Conservation (phyloP, 1,284 basidiomycete genomes). For the Irpex sp. region DNA sequence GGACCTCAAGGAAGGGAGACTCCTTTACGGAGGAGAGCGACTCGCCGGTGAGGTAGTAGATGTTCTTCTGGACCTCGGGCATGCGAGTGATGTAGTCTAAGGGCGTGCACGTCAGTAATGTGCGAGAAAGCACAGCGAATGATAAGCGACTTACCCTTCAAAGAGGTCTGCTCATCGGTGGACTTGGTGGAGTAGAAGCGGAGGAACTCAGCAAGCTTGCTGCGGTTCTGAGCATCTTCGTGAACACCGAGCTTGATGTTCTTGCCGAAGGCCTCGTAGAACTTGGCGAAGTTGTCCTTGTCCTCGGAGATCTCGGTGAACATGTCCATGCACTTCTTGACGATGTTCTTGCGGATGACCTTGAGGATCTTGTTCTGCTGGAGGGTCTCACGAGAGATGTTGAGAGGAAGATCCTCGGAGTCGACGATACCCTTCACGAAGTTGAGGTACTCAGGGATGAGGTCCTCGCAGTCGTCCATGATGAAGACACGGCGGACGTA, state of each 20-base stretch:
- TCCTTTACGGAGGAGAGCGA: slow-evolving; percentile 89
- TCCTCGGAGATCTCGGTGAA: slow-evolving; percentile 98
- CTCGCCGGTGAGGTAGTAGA: slow-evolving; percentile 99
- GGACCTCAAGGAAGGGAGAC: slow-evolving; percentile 98
- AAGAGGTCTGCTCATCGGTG: slow-evolving; percentile 87
- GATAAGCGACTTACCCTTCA: slow-evolving; percentile 73
- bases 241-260: slow-evolving; percentile 99
- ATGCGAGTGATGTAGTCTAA: slow-evolving; percentile 99
- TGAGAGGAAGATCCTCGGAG: slow-evolving; percentile 98
- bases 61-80: slow-evolving; percentile 99
- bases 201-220: slow-evolving; percentile 99
- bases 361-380: slow-evolving; percentile 99
- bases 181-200: slow-evolving; percentile 99
- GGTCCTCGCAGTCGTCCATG: slow-evolving; percentile 99
- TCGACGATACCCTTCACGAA: slow-evolving; percentile 99
- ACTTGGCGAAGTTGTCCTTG: slow-evolving; percentile 99
- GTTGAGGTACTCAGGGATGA: slow-evolving; percentile 99
- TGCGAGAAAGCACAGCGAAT: neutral
- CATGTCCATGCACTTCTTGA: slow-evolving; percentile 97
- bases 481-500: slow-evolving; percentile 99
- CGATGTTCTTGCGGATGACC: slow-evolving; percentile 97
- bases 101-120: slow-evolving; percentile 4
- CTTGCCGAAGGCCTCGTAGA: slow-evolving; percentile 96
- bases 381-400: slow-evolving; percentile 99
- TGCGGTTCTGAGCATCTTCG: slow-evolving; percentile 98